A percentile compares a stretch with the other conserved stretches of the same genome.
These are phyloP conservation scores for Neoscytalidium dimidiatum DNA, from an alignment of 2,329 filamentous ascomycete genomes.

Conservation along the genomic window DNA sequence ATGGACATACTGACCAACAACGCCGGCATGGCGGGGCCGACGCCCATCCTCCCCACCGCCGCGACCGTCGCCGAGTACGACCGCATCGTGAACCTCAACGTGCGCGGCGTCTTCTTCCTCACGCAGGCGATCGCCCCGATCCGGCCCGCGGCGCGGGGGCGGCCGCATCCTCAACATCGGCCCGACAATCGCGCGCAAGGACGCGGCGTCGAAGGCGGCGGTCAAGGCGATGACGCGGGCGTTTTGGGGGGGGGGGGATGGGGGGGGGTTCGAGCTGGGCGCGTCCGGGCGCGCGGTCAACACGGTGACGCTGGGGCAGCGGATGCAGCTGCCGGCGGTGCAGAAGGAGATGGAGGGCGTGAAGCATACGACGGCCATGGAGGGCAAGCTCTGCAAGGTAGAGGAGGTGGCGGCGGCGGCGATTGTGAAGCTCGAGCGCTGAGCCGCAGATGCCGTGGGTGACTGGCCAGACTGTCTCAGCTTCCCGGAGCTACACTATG, in stretches of 20 bases:
- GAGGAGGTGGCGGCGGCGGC: not conserved
- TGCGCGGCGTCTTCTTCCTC: not conserved
- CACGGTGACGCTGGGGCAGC: not conserved
- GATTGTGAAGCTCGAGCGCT: not conserved
- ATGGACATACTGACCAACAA: not conserved
- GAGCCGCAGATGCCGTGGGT: not conserved
- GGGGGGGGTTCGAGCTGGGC: not conserved
- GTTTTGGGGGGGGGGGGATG: too few species aligned
- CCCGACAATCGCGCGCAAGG: too few species aligned
- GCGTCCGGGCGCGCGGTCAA: not conserved
- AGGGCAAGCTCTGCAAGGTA: not conserved
- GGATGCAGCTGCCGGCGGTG: not conserved
- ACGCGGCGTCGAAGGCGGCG: not conserved
- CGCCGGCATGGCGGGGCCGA: not conserved
- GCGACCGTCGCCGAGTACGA: not conserved
- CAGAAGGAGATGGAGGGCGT: not conserved
- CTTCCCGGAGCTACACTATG: not conserved
- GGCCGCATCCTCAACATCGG: not conserved
- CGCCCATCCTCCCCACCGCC: not conserved
- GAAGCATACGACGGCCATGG: not conserved
- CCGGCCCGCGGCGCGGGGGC: not conserved
- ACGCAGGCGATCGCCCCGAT: not conserved
- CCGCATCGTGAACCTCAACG: not conserved
- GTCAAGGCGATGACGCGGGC: not conserved
- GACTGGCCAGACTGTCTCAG: not conserved